phyloP scores from a whole-genome alignment of 768 basidiomycete species.

The Podaxis sp. region DNA sequence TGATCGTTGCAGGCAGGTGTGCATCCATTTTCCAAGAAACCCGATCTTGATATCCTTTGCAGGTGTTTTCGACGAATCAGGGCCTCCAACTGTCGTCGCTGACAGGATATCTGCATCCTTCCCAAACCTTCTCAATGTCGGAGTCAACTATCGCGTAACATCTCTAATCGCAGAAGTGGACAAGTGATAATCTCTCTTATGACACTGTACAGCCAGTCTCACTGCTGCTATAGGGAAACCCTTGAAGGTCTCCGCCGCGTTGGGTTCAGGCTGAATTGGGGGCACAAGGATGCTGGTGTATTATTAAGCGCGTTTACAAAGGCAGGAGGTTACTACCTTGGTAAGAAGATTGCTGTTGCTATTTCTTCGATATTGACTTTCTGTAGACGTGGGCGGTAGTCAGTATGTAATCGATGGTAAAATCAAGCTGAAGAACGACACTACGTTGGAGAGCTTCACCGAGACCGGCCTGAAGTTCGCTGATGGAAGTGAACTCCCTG shows the following conservation, averaged over 20 bases:
- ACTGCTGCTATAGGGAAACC: background rate
- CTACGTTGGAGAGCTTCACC: constrained; percentile 40
- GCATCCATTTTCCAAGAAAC: background rate
- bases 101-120: constrained; percentile 46
- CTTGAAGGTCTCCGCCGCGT: constrained; percentile 13
- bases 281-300: constrained; percentile 15
- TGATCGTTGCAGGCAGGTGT: constrained; percentile 17
- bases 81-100: constrained; percentile 43
- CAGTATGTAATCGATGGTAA: constrained; percentile 60
- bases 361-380: background rate
- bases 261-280: constrained; percentile 16
- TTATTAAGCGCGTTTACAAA: constrained; percentile 7
- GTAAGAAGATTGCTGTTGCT: background rate
- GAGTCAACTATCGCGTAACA: constrained; percentile 11
- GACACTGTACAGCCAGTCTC: background rate
- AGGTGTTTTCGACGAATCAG: constrained; percentile 42
- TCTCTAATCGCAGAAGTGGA: constrained; percentile 6
- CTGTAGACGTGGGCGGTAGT: constrained; percentile 50
- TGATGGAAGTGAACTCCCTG: constrained; percentile 40
- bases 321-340: constrained; percentile 18
- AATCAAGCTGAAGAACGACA: constrained; percentile 64
- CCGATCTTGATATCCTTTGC: background rate
- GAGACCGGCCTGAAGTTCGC: constrained; percentile 41
- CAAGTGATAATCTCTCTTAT: background rate
- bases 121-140: constrained; percentile 28